Base-by-base conservation (phyloP, 805 yeast genomes). In the Metschnikowia henanensis region DNA sequence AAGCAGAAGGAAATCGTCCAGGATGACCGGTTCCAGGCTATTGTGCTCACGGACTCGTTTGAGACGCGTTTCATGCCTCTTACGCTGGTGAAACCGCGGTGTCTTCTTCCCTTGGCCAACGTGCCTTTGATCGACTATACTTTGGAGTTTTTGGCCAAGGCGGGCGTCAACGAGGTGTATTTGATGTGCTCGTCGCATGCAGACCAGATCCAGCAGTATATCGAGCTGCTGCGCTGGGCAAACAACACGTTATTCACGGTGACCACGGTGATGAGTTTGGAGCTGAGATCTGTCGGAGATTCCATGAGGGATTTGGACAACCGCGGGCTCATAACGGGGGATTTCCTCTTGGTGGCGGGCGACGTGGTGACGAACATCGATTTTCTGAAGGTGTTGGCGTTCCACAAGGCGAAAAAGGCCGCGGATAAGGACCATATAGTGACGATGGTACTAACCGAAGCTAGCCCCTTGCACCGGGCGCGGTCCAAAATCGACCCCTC, bases 301-400 rank as follows among this genome's bases (percentile, higher is more conserved):
- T 95, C 96, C 17, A 87, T 94, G 95, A 78, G 99, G 62, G 98
- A 92, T 60, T 70, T 94, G 46, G 99, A 94, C 63, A 83, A 87
- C 48, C 75, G 96, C 55, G 97, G 97, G 5, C 70, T 92, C 45
- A 87, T 94, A 39, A 81, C 87, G 1, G 91, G 95, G 12, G 99
- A 94, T 64, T 94, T 94, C 58, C 69, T 94, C 43, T 73, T 94
- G 29, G 87, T 94, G 25, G 81, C 95, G 7, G 99, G 99, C 49
- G 99, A 94, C 62, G 95, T 92, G 16, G 88, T 94, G n/a, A 85
- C 96, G 32, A 94, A 94, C 58, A 76, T 94, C 45, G 94, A 90
- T 57, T 81, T 92, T 49, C 77, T 76, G 36, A 79, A 83, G 54
- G 87, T 85, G 29, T 68, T 89, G 68, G 80, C 79, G 18, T 80